A percentile compares a stretch with the other conserved stretches of the same genome.
Conservation (phyloP, 164 flowering plant genomes). For the Nelumbo lutea region DNA sequence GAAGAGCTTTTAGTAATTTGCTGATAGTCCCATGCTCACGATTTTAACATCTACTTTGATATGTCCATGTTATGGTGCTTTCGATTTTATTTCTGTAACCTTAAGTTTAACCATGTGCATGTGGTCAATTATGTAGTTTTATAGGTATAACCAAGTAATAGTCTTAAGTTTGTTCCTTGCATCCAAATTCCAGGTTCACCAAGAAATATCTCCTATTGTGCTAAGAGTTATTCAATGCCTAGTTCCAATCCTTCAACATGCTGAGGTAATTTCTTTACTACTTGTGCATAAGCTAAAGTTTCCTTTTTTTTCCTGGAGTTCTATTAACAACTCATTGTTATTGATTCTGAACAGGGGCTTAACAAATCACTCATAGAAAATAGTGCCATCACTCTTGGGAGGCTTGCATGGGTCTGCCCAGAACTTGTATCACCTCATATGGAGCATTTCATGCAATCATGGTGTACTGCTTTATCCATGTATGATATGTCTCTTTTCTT, state of each 20-base stretch:
- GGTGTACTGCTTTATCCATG: conserved; percentile 90
- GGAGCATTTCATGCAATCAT: conserved; percentile 96
- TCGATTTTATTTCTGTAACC: background rate
- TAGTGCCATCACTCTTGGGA: conserved; percentile 94
- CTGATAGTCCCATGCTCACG: too few relatives aligned
- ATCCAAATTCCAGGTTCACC: conserved; percentile 55
- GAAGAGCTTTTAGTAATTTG: too few relatives aligned
- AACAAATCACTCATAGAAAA: conserved; percentile 92
- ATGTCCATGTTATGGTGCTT: background rate
- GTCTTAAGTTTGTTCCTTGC: background rate
- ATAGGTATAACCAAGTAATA: background rate
- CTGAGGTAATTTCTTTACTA: conserved; percentile 52
- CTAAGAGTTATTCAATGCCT: conserved; percentile 69
- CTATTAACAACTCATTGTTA: background rate
- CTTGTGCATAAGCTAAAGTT: background rate
- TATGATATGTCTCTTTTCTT: conserved; percentile 28
- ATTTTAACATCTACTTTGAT: too few relatives aligned
- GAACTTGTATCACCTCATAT: conserved; percentile 94
- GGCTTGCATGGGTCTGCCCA: conserved; percentile 96
- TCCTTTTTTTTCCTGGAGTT: background rate
- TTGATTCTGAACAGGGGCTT: conserved; percentile 49
- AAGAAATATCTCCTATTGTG: conserved; percentile 81
- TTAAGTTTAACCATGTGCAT: background rate
- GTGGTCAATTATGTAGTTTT: background rate
- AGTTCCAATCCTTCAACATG: conserved; percentile 79